phyloP scores from a whole-genome alignment of 331 rosid genomes.

The Telfairia occidentalis region DNA sequence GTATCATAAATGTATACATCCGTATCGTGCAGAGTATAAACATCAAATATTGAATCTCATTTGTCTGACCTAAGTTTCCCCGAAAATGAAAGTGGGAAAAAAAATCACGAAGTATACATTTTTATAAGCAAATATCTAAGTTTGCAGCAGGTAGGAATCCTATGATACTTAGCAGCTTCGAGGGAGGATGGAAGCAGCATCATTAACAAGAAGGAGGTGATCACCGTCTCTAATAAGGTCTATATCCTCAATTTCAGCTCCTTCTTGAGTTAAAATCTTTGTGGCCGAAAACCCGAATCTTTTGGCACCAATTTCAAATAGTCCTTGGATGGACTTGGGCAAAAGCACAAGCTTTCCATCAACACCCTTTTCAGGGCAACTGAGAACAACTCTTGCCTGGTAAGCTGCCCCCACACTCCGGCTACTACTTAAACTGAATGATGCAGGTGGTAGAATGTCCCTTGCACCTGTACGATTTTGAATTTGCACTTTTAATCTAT shows the following conservation, averaged over 20 bases:
- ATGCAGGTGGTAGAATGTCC: conserved; percentile 4
- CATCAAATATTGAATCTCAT: not conserved
- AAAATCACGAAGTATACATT: not conserved
- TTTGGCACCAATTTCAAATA: conserved; percentile 48
- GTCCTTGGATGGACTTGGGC: conserved; percentile 45
- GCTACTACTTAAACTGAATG: not conserved
- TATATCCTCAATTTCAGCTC: conserved; percentile 69
- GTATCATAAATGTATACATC: no score
- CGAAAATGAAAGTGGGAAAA: not conserved
- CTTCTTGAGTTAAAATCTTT: conserved; percentile 44
- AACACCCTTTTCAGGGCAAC: conserved; percentile 47
- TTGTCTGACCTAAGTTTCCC: not conserved
- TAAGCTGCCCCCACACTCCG: conserved; percentile 3
- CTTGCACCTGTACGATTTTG: conserved; percentile 29
- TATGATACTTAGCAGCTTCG: not conserved
- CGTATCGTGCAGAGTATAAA: not conserved
- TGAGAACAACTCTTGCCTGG: conserved; percentile 35
- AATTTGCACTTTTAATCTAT: not conserved
- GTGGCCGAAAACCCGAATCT: conserved; percentile 38
- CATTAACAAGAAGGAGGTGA: conserved; percentile 37
- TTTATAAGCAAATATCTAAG: not conserved
- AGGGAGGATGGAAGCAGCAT: not conserved
- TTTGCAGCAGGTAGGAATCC: not conserved
- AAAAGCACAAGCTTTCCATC: conserved; percentile 46
- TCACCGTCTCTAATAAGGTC: conserved; percentile 69